These are phyloP conservation scores for Penicillium sp. DNA, from an alignment of 2,329 filamentous ascomycete genomes.

Conservation along the genomic window DNA sequence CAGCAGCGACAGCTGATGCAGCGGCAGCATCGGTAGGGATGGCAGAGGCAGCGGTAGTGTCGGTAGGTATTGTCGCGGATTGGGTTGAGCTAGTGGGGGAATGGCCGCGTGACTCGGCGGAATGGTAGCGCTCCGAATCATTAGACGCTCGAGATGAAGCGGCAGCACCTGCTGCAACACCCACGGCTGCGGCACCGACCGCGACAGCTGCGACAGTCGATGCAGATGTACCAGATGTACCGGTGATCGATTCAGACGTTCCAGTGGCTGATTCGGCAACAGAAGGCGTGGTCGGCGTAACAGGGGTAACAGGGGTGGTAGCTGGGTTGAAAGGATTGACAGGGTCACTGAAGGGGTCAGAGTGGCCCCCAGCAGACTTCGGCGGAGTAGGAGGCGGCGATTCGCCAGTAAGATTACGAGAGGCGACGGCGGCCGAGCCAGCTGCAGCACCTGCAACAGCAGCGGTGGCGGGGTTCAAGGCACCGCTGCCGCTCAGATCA, in stretches of 20 bases:
- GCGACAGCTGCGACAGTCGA: conserved; percentile 37
- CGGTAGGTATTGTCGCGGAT: conserved; percentile 27
- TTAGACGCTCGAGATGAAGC: conserved; percentile 29
- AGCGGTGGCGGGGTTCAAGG: conserved; percentile 11
- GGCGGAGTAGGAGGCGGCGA: conserved; percentile 37
- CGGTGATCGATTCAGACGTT: conserved; percentile 33
- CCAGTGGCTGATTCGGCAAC: conserved; percentile 25
- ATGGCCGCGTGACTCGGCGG: conserved; percentile 20
- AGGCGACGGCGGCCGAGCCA: conserved; percentile 24
- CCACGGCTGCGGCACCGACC: conserved; percentile 43
- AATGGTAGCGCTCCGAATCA: conserved; percentile 24
- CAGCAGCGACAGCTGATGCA: conserved; percentile 13
- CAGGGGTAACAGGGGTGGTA: conserved; percentile 1
- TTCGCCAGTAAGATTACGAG: conserved; percentile 38
- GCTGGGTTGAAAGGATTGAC: conserved; percentile 69
- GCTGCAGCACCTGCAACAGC: conserved; percentile 24
- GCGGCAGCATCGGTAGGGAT: conserved; percentile 5
- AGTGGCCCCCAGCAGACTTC: conserved; percentile 42
- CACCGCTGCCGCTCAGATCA: conserved; percentile 50
- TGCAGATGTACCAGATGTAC: conserved; percentile 25
- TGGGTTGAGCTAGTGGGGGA: conserved; percentile 25
- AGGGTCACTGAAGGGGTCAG: conserved; percentile 53
- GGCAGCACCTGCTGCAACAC: conserved; percentile 42
- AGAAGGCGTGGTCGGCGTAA: conserved; percentile 16
- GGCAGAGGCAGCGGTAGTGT: conserved; percentile 18